Evolutionary conservation across 805 yeast genomes (phyloP).

Genomic region (Saccharomycopsis capsularis): DNA sequence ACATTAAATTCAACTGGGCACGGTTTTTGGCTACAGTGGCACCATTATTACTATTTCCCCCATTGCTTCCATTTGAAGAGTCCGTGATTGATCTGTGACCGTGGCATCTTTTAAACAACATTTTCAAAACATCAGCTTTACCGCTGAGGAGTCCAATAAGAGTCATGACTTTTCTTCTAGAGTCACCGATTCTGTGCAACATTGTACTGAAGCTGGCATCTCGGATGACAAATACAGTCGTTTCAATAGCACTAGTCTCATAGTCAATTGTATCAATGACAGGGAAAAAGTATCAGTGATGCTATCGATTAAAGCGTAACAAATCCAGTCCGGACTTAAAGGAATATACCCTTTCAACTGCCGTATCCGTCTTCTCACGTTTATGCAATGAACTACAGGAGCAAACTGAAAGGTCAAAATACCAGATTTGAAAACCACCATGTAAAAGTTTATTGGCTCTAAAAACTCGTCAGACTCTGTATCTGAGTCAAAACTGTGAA

Average conservation of each 20-base stretch:
- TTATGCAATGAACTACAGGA: constrained; percentile 49
- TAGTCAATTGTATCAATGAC: constrained; percentile 48
- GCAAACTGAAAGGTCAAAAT: constrained; percentile 53
- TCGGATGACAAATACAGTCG: constrained; percentile 73
- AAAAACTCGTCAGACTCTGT: constrained; percentile 72
- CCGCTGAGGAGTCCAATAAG: constrained; percentile 82
- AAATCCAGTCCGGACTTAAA: constrained; percentile 58
- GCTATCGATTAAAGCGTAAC: constrained; percentile 59
- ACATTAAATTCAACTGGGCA: neutral
- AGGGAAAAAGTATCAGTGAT: constrained; percentile 61
- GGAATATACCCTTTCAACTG: constrained; percentile 54
- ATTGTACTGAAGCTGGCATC: constrained; percentile 68
- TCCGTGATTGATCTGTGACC: constrained; percentile 35
- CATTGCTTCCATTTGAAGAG: too few species aligned
- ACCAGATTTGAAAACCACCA: constrained; percentile 55
- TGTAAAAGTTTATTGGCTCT: constrained; percentile 55
- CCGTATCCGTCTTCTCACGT: constrained; percentile 52
- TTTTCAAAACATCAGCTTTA: constrained; percentile 91
- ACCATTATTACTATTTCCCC: too few species aligned
- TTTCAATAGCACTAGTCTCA: constrained; percentile 62
- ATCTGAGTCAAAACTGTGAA: constrained; percentile 91
- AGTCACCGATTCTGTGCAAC: constrained; percentile 79
- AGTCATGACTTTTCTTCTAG: constrained; percentile 87
- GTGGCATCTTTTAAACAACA: constrained; percentile 92
- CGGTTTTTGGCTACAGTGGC: too few species aligned